A percentile compares a stretch with the other conserved stretches of the same genome.
phyloP scores from a whole-genome alignment of 2,329 filamentous ascomycete genomes.

The Davidsoniella eucalypti region DNA sequence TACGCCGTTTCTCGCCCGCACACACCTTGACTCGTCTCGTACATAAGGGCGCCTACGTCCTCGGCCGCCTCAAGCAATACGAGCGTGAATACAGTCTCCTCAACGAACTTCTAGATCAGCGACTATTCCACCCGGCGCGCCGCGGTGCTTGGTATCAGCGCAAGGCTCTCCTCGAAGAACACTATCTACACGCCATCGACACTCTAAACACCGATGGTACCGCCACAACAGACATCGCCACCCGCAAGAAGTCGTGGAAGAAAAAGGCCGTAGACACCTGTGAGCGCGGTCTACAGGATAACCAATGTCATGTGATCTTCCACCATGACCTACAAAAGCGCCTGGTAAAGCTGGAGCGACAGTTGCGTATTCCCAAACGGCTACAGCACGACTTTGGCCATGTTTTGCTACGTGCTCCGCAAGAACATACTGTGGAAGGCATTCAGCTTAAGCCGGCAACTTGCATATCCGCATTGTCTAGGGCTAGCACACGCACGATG shows the following conservation, averaged over 20 bases:
- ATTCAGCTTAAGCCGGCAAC: constrained; percentile 44
- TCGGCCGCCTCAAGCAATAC: constrained; percentile 71
- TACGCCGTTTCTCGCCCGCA: constrained; percentile 75
- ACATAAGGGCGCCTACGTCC: constrained; percentile 66
- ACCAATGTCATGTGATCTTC: constrained; percentile 76
- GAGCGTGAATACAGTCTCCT: constrained; percentile 59
- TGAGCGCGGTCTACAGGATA: constrained; percentile 72
- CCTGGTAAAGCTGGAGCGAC: constrained; percentile 76
- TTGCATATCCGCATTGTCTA: neutral
- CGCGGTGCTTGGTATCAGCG: constrained; percentile 91
- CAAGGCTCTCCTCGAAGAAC: constrained; percentile 84
- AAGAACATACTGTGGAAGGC: constrained; percentile 60
- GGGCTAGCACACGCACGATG: constrained; percentile 52
- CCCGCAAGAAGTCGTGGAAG: constrained; percentile 71
- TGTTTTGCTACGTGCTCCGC: constrained; percentile 57
- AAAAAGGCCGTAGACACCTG: constrained; percentile 62
- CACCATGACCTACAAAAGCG: constrained; percentile 93
- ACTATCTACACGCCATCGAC: constrained; percentile 52
- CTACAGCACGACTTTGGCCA: constrained; percentile 88
- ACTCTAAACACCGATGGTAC: neutral
- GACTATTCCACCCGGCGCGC: constrained; percentile 68
- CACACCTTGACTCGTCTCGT: constrained; percentile 90
- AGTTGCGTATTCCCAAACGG: constrained; percentile 64
- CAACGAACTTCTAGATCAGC: constrained; percentile 59
- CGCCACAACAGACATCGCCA: constrained; percentile 20